Percentiles rank a stretch among this genome's conserved stretches.
phyloP scores from a whole-genome alignment of 495 filamentous ascomycete genomes.

The Neurospora africana region DNA sequence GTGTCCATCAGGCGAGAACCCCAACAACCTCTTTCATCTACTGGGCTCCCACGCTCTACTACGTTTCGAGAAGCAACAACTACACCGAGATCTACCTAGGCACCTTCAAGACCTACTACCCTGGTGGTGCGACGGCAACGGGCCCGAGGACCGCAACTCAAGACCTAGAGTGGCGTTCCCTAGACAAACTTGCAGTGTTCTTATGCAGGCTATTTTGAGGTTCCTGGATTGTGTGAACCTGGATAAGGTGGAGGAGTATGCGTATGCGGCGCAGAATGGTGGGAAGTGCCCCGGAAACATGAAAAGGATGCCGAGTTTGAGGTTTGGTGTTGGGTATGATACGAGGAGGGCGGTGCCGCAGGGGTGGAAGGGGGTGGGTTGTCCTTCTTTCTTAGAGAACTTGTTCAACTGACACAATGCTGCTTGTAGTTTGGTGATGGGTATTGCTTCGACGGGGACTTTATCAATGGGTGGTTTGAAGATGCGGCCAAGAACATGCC shows the following conservation, averaged over 20 bases:
- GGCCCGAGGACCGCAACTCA: constrained; percentile 23
- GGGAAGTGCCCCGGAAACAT: constrained; percentile 18
- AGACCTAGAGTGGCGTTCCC: constrained; percentile 24
- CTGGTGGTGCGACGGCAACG: constrained; percentile 30
- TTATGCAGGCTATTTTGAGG: constrained; percentile 25
- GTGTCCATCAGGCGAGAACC: constrained; percentile 27
- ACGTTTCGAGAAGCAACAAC: constrained; percentile 19
- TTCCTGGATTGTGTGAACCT: constrained; percentile 28
- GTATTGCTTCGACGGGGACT: constrained; percentile 29
- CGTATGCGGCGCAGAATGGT: constrained; percentile 22
- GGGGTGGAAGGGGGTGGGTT: constrained; percentile 24
- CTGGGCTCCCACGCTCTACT: constrained; percentile 29
- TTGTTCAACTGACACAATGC: not conserved
- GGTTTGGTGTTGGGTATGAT: constrained; percentile 25
- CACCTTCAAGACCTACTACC: constrained; percentile 33
- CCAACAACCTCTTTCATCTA: constrained; percentile 26
- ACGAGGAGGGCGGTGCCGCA: constrained; percentile 16
- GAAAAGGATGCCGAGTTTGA: constrained; percentile 24
- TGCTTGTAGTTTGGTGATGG: constrained; percentile 22
- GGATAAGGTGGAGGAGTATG: constrained; percentile 22
- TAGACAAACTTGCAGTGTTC: constrained; percentile 22
- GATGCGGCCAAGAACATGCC: constrained; percentile 25
- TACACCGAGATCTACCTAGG: constrained; percentile 31
- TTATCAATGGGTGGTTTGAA: constrained; percentile 29
- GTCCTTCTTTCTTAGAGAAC: not conserved